Evolutionary conservation across 2,329 filamentous ascomycete genomes (phyloP), one percentile per base, ranked within the genome.

Genomic region (Dothideomycetidae sp.): DNA sequence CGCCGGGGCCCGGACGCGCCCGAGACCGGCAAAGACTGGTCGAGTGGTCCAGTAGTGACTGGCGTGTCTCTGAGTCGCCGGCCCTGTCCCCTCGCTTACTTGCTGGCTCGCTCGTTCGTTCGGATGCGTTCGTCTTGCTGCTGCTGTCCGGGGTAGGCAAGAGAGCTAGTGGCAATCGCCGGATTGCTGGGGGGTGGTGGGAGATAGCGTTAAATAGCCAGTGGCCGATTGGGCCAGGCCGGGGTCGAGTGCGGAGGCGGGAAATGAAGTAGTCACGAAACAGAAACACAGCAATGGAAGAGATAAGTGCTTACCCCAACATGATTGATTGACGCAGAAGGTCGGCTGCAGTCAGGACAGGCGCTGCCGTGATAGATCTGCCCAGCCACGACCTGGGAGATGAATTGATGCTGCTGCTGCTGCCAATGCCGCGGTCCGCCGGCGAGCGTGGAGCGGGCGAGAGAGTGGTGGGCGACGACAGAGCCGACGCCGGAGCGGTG

Each of bases 281-380:
- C 5, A 26, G n/a, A n/a, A n/a, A n/a, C 33, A 28, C 10, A 36
- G 17, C 15, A 12, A 15, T 12, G 33, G 29, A 31, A 33, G 14
- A 26, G 32, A n/a, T n/a, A n/a, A 26, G 28, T 16, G 46, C 69
- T 66, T 64, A 75, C 71, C 65, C 69, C 52, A 69, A 68, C 53
- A 66, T 57, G 56, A 70, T 66, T 42, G 68, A 64, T 56, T 74
- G 72, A 50, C 70, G 64, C 50, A 73, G 57, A 55, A 73, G 57
- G 50, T 74, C 71, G 36, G 67, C 66, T 39, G 71, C 69, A 48
- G 65, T 68, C 48, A 61, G 57, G 54, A 61, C 60, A 54, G 61
- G 37, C 29, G 48, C 40, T 11, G 42, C 42, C 34, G 49, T 46
- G 41, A 48, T 46, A 33, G 32, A 43, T 38, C 44, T 43, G 51